Conservation (phyloP, 139 green algal species). For the Chlamydomonas eustigma region DNA sequence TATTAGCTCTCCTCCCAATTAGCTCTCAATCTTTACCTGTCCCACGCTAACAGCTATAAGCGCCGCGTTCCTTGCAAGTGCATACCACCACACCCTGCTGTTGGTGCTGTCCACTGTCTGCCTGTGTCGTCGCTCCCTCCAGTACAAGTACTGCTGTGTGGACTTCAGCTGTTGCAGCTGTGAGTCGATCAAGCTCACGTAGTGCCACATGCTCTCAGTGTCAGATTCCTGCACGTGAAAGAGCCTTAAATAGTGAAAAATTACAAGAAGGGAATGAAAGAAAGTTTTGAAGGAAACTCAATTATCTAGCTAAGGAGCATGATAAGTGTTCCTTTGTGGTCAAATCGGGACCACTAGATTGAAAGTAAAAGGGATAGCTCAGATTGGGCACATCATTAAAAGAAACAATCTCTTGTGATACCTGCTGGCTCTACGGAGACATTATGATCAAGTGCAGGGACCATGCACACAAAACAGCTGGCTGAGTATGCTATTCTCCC, state of each 20-base stretch:
- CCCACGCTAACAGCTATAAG: slow-evolving; percentile 28
- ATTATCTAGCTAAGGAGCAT: not conserved
- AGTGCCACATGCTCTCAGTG: slow-evolving; percentile 44
- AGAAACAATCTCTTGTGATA: not conserved
- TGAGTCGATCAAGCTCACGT: slow-evolving; percentile 12
- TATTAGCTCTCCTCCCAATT: too few relatives aligned
- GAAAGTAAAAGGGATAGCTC: not conserved
- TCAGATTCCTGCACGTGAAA: slow-evolving; percentile 42
- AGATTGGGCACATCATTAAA: not conserved
- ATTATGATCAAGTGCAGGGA: too few relatives aligned
- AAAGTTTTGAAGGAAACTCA: not conserved
- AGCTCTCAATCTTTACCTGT: too few relatives aligned
- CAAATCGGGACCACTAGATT: too few relatives aligned
- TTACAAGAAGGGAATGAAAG: not conserved
- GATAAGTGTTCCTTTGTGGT: too few relatives aligned
- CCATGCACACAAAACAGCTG: too few relatives aligned
- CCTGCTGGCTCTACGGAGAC: too few relatives aligned
- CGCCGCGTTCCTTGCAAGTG: slow-evolving; percentile 21
- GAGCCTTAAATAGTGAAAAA: not conserved
- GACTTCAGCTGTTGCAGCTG: slow-evolving; percentile 31
- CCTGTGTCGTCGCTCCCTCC: slow-evolving; percentile 50
- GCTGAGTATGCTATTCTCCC: too few relatives aligned
- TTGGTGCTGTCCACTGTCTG: slow-evolving; percentile 50
- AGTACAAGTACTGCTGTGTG: slow-evolving; percentile 53
- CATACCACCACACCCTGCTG: slow-evolving; percentile 40